Evolutionary conservation across 2,329 filamentous ascomycete genomes (phyloP), one percentile per base, ranked within the genome.

Genomic region (Epichloe scottii): DNA sequence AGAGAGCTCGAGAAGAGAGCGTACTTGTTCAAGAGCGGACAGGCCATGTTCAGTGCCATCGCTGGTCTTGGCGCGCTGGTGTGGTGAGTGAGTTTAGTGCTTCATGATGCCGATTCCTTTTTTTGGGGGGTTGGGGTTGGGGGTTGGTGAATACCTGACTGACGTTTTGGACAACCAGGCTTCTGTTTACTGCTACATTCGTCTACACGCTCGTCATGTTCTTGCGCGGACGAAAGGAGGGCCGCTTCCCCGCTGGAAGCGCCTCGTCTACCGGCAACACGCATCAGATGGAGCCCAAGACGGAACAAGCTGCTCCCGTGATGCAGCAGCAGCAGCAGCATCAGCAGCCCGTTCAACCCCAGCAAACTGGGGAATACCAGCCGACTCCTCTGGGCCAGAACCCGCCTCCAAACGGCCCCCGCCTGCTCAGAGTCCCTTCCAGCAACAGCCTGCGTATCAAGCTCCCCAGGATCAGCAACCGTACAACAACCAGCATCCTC

Each of bases 21-120:
- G 21, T 62, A 71, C 34, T 64, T 71, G 17, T 63, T 63, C 46
- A 56, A 68, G 46, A 60, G 51, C 7, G 71, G 67, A 1, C 58
- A 67, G 11, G 63, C 55, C 17, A 57, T 67, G 51, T 58, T 74
- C 48, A 63, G 68, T 14, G 68, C 65, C 6, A 62, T 70, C 7
- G 72, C 73, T 2, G 71, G 69, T 8, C 45, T 76, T 1, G 70
- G 70, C 21, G 73, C 73, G 15, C 51, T 76, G 4, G 56, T 69
- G 50, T 68, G 71, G 69, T 71, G 55, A 59, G 68, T 60, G n/a
- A n/a, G n/a, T 12, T 11, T 19, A 19, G n/a, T 19, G 8, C 14
- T 4, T 45, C 15, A 19, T 19, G 15, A 11, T 12, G 15, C 17
- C 12, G 19, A 38, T 47, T n/a, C 2, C 5, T 21, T 19, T 21